These are phyloP conservation scores for Aspergillus ibericus DNA, from an alignment of 2,329 filamentous ascomycete genomes.

Conservation along the genomic window DNA sequence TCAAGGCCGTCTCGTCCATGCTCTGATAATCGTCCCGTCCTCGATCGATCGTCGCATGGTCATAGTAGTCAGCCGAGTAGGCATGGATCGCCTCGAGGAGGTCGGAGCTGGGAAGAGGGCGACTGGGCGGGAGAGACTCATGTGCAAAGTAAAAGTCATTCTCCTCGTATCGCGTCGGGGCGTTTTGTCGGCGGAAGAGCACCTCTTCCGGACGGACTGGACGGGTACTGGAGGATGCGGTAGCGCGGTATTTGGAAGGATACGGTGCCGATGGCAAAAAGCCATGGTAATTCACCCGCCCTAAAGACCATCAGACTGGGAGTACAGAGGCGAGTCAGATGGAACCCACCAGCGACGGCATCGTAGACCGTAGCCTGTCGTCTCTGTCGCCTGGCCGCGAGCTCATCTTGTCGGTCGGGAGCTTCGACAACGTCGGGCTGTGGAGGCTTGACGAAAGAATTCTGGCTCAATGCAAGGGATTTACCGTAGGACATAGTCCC, in stretches of 20 bases:
- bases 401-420: slow-evolving; percentile 1
- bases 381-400: slow-evolving; percentile 20
- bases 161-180: slow-evolving; percentile 54
- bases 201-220: slow-evolving; percentile 59
- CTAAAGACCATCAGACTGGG: slow-evolving; percentile 30
- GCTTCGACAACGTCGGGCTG: slow-evolving; percentile 2
- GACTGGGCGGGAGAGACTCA: slow-evolving; percentile 41
- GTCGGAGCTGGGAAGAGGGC: slow-evolving; percentile 55
- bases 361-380: slow-evolving; percentile 56
- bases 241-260: slow-evolving; percentile 35
- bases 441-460: slow-evolving; percentile 18
- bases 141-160: slow-evolving; percentile 58
- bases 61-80: slow-evolving; percentile 59
- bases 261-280: slow-evolving; percentile 28
- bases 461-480: slow-evolving; percentile 23
- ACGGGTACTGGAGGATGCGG: slow-evolving; percentile 34
- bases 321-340: background rate
- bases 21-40: slow-evolving; percentile 49
- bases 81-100: slow-evolving; percentile 58
- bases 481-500: slow-evolving; percentile 24
- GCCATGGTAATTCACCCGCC: slow-evolving; percentile 46
- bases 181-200: slow-evolving; percentile 54
- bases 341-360: slow-evolving; percentile 54
- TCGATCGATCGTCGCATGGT: slow-evolving; percentile 30
- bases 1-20: slow-evolving; percentile 63